Evolutionary conservation across 805 yeast species (phyloP).

Genomic region (Debaryomyces tyrocola): DNA sequence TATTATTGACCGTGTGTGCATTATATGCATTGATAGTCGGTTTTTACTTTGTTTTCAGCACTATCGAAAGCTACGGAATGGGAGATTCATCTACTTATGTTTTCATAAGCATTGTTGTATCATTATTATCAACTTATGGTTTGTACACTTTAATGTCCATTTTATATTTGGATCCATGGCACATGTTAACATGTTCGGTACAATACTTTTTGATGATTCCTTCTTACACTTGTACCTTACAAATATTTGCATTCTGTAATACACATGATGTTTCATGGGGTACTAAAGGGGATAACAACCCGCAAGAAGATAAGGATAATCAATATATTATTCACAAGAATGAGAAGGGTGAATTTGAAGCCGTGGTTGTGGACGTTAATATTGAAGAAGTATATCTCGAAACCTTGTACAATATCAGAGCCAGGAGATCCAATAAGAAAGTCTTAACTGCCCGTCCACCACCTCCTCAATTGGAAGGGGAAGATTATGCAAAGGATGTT

Average conservation of each 20-base stretch:
- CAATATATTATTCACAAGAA: constrained; percentile 80
- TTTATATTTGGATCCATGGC: constrained; percentile 95
- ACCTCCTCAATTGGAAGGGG: constrained; percentile 38
- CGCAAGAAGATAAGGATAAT: constrained; percentile 62
- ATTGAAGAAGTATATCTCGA: constrained; percentile 82
- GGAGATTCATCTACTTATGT: constrained; percentile 47
- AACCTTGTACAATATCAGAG: constrained; percentile 68
- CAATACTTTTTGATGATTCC: constrained; percentile 92
- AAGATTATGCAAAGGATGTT: constrained; percentile 92
- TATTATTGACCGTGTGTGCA: constrained; percentile 75
- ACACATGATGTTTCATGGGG: constrained; percentile 99
- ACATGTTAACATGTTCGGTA: constrained; percentile 77
- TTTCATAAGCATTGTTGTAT: constrained; percentile 76
- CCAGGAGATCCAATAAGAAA: constrained; percentile 61
- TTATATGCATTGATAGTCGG: constrained; percentile 81
- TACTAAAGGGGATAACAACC: constrained; percentile 89
- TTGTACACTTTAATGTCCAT: constrained; percentile 79
- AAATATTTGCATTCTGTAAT: constrained; percentile 95
- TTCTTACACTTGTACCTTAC: constrained; percentile 86
- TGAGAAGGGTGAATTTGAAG: constrained; percentile 75
- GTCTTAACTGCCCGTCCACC: constrained; percentile 40
- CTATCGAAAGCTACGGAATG: constrained; percentile 43
- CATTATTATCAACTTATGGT: constrained; percentile 89
- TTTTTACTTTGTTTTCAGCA: constrained; percentile 67
- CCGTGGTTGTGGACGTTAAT: constrained; percentile 80